Base-by-base conservation (phyloP, 2,329 filamentous ascomycete species). In the Diaporthe batatas region DNA sequence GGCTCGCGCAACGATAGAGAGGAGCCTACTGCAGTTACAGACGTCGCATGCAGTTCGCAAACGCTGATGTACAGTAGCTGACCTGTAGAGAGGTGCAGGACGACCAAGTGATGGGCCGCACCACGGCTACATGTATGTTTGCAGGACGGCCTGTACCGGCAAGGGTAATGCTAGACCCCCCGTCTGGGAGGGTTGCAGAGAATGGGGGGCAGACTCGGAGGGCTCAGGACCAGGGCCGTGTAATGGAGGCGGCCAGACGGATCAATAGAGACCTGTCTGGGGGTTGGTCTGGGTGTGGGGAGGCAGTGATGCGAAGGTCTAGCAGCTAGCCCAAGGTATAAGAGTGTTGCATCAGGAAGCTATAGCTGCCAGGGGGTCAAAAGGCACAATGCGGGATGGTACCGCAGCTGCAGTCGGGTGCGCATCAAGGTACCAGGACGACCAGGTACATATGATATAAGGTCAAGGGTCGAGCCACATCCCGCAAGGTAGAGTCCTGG, bases 91-190 rank as follows among this genome's bases (percentile, higher is more conserved):
- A 65, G 71, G 72, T 76, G 71, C 68, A 79, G 77, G 78, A 77
- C 76, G 78, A 77, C 77, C 77, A 76, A 78, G 76, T 70, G 73
- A 76, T 76, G 75, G 77, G 75, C 76, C 76, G 76, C 75, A 75
- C 74, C 73, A 73, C 76, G 76, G 77, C 76, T 77, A 77, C 78
- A 79, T 73, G 73, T 83, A 82, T 81, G 82, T 82, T 82, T 82
- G 80, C 80, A 81, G 78, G 78, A 79, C 77, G 81, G 78, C 79
- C 82, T 82, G 79, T 82, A 81, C 76, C 75, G 79, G 77, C 81
- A 82, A 78, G 82, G 82, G 80, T 81, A 71, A 74, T 42, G 47
- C 44, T 44, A 59, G 36, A 54, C 44, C 67, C 58, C 73, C 73
- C 67, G 64, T 74, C 70, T 42, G 73, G 72, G 68, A 72, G 73